Evolutionary conservation across 345 rosid genomes (phyloP), one percentile per base, ranked within the genome.

Genomic region (Euclidium syriacum): DNA sequence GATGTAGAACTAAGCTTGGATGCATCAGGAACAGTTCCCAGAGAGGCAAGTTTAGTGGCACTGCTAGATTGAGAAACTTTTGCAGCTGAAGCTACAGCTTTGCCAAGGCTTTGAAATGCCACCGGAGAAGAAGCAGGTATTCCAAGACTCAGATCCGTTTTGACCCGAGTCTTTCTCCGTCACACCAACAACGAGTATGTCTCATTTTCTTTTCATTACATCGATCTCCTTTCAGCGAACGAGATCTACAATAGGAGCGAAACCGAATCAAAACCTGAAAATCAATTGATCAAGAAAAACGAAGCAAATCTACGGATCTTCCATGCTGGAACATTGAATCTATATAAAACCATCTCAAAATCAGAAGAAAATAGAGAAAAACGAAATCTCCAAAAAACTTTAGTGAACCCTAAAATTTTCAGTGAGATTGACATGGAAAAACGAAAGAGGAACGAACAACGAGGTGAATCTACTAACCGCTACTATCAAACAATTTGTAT

Each of bases 81-180:
- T 3, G 96, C 81, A n/a, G 79, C 73, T n/a, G 85, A 77, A 35
- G 86, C 88, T 3, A 86, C 74, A 25, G 86, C 80, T 75, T 94
- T 96, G 6, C 97, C 95, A 10, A 87, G 79, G 27, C 77, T 57
- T 5, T 36, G 74, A 62, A 85, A 85, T 56, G 83, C 75, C 1
- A 65, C 43, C 0, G 88, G 51, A 19, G 74, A 69, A 4, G 88
- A 81, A 68, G 77, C 84, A 2, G 83, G 64, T 58, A 79, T 75
- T 48, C 99, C 97, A 3, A 87, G 87, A 47, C 99, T 96, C 85
- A n/a, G 50, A 94, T 76, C 77, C 97, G 87, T 75, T 94, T 94
- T 7, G 88, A 73, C 14, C 86, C 83, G 14, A 80, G 65, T 94
- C 99, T 73, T 84, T 80, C 85, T 90, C 99, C 3, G 96, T 85